phyloP scores from a whole-genome alignment of 345 rosid genomes.

The Salix dunnii region DNA sequence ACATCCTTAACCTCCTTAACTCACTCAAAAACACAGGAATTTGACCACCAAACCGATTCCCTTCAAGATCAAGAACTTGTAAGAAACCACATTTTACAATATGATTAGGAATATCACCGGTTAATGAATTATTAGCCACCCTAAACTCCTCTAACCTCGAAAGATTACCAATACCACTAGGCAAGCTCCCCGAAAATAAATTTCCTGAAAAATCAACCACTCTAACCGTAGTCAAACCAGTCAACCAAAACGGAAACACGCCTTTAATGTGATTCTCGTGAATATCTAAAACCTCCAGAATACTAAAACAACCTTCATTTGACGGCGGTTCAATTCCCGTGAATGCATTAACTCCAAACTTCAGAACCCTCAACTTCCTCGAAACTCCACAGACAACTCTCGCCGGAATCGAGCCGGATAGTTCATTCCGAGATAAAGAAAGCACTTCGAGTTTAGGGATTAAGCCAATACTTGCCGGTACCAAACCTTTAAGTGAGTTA shows the following conservation, averaged over 20 bases:
- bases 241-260: slow-evolving; percentile 65
- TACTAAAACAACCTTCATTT: slow-evolving; percentile 43
- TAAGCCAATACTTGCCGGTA: slow-evolving; percentile 70
- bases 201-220: slow-evolving; percentile 61
- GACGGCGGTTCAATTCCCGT: slow-evolving; percentile 44
- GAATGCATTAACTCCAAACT: slow-evolving; percentile 61
- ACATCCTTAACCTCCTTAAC: slow-evolving; percentile 49
- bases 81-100: slow-evolving; percentile 62
- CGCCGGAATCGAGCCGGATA: slow-evolving; percentile 63
- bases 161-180: slow-evolving; percentile 55
- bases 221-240: slow-evolving; percentile 37
- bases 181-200: slow-evolving; percentile 35
- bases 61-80: slow-evolving; percentile 60
- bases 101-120: slow-evolving; percentile 55
- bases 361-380: slow-evolving; percentile 54
- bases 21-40: slow-evolving; percentile 63
- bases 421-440: slow-evolving; percentile 56
- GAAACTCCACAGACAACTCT: slow-evolving; percentile 62
- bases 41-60: slow-evolving; percentile 56
- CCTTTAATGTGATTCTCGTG: slow-evolving; percentile 52
- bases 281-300: slow-evolving; percentile 61
- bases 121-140: slow-evolving; percentile 66
- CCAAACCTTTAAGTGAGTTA: slow-evolving; percentile 63
- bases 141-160: slow-evolving; percentile 53
- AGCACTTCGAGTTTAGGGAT: slow-evolving; percentile 64